Base-by-base conservation (phyloP, 257 asterid genomes). In the Plantago major region DNA sequence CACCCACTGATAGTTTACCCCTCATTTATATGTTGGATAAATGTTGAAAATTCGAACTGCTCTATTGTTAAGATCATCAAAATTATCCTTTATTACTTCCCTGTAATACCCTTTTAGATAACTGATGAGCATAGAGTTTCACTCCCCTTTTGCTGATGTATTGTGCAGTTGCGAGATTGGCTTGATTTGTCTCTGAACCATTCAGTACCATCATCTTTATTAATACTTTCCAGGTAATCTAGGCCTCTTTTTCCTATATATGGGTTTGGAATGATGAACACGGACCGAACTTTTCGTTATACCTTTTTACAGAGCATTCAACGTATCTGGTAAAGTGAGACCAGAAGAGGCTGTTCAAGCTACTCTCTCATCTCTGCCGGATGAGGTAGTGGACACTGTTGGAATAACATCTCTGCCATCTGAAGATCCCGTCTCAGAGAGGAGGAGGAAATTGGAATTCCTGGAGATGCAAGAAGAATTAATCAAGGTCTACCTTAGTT, bases 381-480 rank as follows among this genome's bases (percentile, higher is more conserved):
- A 93, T 80, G 99, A 93, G 77, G 97, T 93, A 74, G 99, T 89
- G 73, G 96, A 85, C 70, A 89, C 95, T 17, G 92, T 93, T 46
- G 99, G 97, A 11, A 62, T 89, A 58, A 88, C 95, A 56, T 55
- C 90, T 67, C 81, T 92, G 82, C 95, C 97, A 67, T 88, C 99
- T 67, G 99, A 89, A 79, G 99, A 93, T 79, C 74, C 92, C 7
- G 79, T 93, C 46, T 81, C 97, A 6, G 99, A 93, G 71, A 89
- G 95, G 85, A 89, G 94, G 75, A 93, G 97, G 79, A 93, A 89
- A 76, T 67, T 93, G 71, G 99, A 93, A 60, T 87, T 69, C 84
- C 90, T 93, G 60, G 92, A 83, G 78, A 93, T 93, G 99, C 95
- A 93, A 72, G 99, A 93, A 74, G 94, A 87, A 75, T 76, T 89